phyloP scores from a whole-genome alignment of 768 basidiomycete genomes.

The Amanita fuliginea region DNA sequence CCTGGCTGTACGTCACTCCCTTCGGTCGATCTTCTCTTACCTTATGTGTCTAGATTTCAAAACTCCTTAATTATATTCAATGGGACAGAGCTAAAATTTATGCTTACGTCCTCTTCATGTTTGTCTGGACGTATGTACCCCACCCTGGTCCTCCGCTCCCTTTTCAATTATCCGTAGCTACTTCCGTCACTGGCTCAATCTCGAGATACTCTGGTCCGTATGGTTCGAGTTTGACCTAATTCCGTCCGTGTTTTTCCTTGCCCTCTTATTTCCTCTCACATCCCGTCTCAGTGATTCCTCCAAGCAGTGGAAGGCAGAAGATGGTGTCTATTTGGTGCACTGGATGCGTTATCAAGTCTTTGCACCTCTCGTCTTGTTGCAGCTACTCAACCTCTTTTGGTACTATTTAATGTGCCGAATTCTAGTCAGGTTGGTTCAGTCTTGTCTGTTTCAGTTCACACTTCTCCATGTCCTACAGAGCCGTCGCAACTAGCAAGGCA shows the following conservation, averaged over 20 bases:
- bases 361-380: conserved; percentile 59
- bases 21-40: not conserved
- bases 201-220: conserved; percentile 80
- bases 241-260: conserved; percentile 43
- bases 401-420: conserved; percentile 79
- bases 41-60: conserved; percentile 47
- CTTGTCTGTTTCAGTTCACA: conserved; percentile 4
- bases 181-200: conserved; percentile 63
- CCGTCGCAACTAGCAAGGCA: conserved; percentile 31
- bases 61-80: conserved; percentile 81
- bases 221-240: conserved; percentile 67
- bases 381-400: conserved; percentile 89
- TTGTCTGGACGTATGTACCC: conserved; percentile 67
- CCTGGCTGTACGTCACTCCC: conserved; percentile 54
- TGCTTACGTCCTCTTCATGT: conserved; percentile 54
- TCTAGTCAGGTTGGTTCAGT: conserved; percentile 44
- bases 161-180: conserved; percentile 1
- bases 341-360: conserved; percentile 88
- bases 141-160: not conserved
- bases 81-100: conserved; percentile 50
- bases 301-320: conserved; percentile 45
- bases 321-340: conserved; percentile 56
- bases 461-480: conserved; percentile 27
- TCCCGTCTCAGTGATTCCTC: conserved; percentile 30
- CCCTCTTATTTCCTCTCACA: not conserved